A percentile compares a stretch with the other conserved stretches of the same genome.
These are phyloP conservation scores for Leccinum truebloodii DNA, from an alignment of 768 basidiomycete species.

Conservation along the genomic window DNA sequence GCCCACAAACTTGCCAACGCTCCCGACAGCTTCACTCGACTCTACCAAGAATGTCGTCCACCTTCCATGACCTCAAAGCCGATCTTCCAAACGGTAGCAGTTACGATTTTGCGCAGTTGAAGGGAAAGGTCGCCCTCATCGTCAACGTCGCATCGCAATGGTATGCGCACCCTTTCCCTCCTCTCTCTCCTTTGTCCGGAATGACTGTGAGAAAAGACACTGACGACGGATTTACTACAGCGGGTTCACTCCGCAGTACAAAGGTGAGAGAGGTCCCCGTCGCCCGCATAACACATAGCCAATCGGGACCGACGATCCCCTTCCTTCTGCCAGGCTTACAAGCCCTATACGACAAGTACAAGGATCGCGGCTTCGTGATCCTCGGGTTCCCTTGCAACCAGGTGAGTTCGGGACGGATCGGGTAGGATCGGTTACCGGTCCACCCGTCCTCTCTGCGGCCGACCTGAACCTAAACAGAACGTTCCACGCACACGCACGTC, in stretches of 20 bases:
- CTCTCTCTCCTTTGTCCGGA: neutral
- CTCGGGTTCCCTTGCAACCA: constrained; percentile 94
- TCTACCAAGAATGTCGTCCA: constrained; percentile 24
- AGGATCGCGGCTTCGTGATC: constrained; percentile 71
- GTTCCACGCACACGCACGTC: neutral
- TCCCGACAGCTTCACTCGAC: constrained; percentile 15
- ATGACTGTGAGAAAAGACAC: neutral
- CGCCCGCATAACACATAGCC: neutral
- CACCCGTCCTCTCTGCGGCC: no score
- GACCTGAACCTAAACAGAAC: neutral
- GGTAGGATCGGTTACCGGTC: neutral
- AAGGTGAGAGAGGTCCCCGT: constrained; percentile 41
- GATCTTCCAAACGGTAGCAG: constrained; percentile 54
- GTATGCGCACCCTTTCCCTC: constrained; percentile 25
- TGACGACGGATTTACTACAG: constrained; percentile 37
- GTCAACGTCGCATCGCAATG: constrained; percentile 80
- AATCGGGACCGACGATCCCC: neutral
- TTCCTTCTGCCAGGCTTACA: constrained; percentile 60
- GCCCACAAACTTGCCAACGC: constrained; percentile 2
- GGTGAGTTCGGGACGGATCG: constrained; percentile 38
- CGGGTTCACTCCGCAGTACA: constrained; percentile 84
- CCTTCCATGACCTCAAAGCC: constrained; percentile 72
- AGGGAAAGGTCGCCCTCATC: constrained; percentile 76
- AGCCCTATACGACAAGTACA: constrained; percentile 77
- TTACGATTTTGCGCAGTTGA: constrained; percentile 66